phyloP scores from a whole-genome alignment of 306 rosid genomes.

The Cicer bijugum region DNA sequence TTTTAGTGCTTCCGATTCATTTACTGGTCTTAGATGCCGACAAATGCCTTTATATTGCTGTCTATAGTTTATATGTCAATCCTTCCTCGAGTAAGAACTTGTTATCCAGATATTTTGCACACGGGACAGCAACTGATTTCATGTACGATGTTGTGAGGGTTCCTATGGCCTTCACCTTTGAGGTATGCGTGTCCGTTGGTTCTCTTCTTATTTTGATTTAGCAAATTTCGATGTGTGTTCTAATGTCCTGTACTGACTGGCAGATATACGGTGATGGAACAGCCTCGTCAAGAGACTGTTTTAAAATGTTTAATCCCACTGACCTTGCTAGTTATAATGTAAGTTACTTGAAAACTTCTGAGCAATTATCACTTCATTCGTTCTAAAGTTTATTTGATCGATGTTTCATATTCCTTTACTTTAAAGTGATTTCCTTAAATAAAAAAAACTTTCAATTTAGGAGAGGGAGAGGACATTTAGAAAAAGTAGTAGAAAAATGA shows the following conservation, averaged over 20 bases:
- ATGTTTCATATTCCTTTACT: neutral
- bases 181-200: constrained; percentile 68
- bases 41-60: constrained; percentile 2
- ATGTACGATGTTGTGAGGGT: constrained; percentile 82
- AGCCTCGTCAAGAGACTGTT: constrained; percentile 87
- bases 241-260: constrained; percentile 37
- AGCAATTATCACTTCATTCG: constrained; percentile 28
- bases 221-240: constrained; percentile 31
- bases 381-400: constrained; percentile 5
- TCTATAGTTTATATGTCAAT: neutral
- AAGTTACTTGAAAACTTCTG: constrained; percentile 46
- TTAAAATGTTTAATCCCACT: constrained; percentile 93
- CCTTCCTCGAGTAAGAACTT: constrained; percentile 36
- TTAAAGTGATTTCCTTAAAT: neutral
- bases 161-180: constrained; percentile 97
- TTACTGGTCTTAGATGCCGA: constrained; percentile 6
- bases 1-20: constrained; percentile 34
- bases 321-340: constrained; percentile 70
- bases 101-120: constrained; percentile 83
- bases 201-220: constrained; percentile 18
- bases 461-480: constrained; percentile 1
- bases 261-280: constrained; percentile 91
- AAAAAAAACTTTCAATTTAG: constrained; percentile 20
- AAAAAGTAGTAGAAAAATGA: constrained; percentile 23
- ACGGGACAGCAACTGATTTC: constrained; percentile 97